These are phyloP conservation scores for Penicillium chermesinum DNA, from an alignment of 495 filamentous ascomycete genomes.

Conservation along the genomic window DNA sequence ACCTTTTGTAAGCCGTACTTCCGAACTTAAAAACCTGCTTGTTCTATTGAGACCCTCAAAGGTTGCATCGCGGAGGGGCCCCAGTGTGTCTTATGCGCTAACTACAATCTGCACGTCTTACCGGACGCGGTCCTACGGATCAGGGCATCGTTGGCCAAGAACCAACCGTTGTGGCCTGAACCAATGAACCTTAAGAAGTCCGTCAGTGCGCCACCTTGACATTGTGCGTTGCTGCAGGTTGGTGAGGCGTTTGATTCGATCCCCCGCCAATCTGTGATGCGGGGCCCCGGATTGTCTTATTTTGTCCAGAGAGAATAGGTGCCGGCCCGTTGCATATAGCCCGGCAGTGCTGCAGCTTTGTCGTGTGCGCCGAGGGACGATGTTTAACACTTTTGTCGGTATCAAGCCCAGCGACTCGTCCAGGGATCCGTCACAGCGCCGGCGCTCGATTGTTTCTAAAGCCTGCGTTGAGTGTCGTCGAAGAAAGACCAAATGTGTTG, in stretches of 20 bases:
- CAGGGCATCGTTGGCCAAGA: not conserved
- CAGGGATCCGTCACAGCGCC: constrained; percentile 6
- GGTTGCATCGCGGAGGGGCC: not conserved
- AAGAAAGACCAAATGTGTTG: constrained; percentile 14
- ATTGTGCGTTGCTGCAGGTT: not conserved
- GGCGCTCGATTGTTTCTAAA: constrained; percentile 11
- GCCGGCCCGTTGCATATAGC: not conserved
- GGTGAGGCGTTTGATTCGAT: not conserved
- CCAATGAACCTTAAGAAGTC: not conserved
- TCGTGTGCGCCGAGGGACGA: not conserved
- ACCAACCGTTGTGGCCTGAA: not conserved
- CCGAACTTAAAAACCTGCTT: not conserved
- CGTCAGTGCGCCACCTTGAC: constrained; percentile 4
- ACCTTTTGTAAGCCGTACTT: not conserved
- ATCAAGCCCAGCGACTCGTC: constrained; percentile 1
- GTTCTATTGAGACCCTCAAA: not conserved
- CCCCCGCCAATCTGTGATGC: constrained; percentile 1
- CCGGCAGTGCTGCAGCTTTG: too few relatives aligned
- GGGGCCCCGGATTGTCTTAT: constrained; percentile 15
- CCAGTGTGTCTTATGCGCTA: not conserved
- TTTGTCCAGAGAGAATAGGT: not conserved
- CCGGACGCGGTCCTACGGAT: not conserved
- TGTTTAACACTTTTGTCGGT: constrained; percentile 16
- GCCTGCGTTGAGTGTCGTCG: constrained; percentile 14
- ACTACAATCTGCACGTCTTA: not conserved